phyloP scores from a whole-genome alignment of 345 rosid species.

The Raphanus sativus region DNA sequence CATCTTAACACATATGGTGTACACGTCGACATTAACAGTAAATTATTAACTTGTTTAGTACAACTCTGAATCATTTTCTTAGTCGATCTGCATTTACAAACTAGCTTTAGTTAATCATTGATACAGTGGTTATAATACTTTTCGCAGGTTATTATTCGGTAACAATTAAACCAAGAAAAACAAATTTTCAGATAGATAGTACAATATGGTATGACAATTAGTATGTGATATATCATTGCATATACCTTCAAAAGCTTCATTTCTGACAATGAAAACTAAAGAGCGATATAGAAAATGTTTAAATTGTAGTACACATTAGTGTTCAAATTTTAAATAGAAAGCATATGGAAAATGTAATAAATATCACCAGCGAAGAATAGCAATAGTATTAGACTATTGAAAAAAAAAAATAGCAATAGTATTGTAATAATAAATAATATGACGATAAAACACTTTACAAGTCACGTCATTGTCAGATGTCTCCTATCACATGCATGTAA shows the following conservation, averaged over 20 bases:
- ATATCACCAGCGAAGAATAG: neutral
- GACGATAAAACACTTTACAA: constrained; percentile 9
- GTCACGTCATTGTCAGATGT: constrained; percentile 31
- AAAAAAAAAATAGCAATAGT: too few species aligned
- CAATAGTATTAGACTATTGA: neutral
- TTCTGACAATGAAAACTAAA: neutral
- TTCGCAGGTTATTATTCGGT: neutral
- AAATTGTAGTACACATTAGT: neutral
- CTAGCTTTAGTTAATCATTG: neutral
- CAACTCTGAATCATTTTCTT: neutral
- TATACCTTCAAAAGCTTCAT: neutral
- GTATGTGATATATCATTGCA: neutral
- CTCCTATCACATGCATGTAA: constrained; percentile 15
- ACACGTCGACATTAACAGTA: neutral
- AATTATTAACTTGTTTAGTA: neutral
- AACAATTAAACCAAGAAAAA: neutral
- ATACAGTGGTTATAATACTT: neutral
- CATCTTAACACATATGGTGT: neutral
- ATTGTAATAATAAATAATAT: neutral
- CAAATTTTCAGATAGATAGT: neutral
- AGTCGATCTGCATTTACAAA: neutral
- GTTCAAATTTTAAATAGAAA: constrained; percentile 17
- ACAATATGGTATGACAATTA: neutral
- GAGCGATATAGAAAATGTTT: too few species aligned
- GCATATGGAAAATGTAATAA: neutral